Evolutionary conservation across 345 rosid species (phyloP).

Genomic region (Heritiera littoralis): DNA sequence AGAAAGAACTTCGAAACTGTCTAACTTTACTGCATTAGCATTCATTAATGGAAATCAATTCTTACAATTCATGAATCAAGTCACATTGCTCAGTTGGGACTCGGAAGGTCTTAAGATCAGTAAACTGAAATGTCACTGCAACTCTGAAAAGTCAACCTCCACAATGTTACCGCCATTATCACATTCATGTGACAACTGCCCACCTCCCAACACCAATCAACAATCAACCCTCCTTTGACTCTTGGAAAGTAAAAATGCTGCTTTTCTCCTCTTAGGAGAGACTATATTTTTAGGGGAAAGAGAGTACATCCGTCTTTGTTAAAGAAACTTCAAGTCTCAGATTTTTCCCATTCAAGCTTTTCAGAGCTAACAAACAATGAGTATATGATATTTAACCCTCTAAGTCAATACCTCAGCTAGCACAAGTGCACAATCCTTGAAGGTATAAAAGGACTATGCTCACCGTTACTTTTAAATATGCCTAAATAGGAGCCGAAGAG

Average conservation of each 20-base stretch:
- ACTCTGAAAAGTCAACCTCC: not conserved
- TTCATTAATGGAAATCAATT: not conserved
- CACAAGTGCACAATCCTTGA: not conserved
- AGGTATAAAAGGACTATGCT: not conserved
- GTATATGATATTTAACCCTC: not conserved
- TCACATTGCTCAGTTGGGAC: not conserved
- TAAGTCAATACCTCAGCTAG: not conserved
- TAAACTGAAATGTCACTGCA: not conserved
- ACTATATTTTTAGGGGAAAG: not conserved
- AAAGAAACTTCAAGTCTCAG: not conserved
- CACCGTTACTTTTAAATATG: not conserved
- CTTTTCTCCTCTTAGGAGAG: not conserved
- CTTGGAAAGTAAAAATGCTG: not conserved
- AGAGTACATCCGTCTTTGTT: not conserved
- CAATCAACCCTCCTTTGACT: not conserved
- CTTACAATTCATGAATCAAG: constrained; percentile 1
- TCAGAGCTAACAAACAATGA: not conserved
- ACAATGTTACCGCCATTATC: not conserved
- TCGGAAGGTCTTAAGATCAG: not conserved
- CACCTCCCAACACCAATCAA: not conserved
- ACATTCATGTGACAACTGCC: not conserved
- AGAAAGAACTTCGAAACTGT: not conserved
- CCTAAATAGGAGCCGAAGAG: not conserved
- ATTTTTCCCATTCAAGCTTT: not conserved
- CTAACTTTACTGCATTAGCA: not conserved